Evolutionary conservation across 768 basidiomycete species (phyloP).

Genomic region (Cyclocybe aegerita): DNA sequence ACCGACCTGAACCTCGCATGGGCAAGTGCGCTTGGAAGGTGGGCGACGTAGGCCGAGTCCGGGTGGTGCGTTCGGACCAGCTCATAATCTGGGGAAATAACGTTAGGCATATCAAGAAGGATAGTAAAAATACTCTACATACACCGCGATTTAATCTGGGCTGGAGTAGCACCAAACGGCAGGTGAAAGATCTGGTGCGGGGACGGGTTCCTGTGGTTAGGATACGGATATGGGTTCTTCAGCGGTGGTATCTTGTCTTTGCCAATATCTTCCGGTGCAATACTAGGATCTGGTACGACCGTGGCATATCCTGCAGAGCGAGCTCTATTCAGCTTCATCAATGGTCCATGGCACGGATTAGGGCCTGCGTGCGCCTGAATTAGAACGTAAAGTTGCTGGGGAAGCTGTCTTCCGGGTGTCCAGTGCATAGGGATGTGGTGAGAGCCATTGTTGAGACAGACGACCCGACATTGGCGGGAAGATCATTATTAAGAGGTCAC

Average conservation of each 20-base stretch:
- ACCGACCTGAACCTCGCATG: conserved; percentile 67
- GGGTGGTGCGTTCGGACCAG: conserved; percentile 74
- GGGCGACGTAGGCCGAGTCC: conserved; percentile 49
- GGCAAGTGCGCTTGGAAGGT: conserved; percentile 41
- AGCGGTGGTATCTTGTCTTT: neutral
- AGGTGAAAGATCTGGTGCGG: conserved; percentile 78
- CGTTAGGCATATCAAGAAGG: neutral
- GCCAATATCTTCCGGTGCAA: neutral
- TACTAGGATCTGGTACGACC: neutral
- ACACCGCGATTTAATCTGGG: conserved; percentile 71
- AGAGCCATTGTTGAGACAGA: no score
- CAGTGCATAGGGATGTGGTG: no score
- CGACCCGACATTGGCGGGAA: no score
- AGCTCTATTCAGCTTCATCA: neutral
- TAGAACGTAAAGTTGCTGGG: neutral
- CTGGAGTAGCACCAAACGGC: conserved; percentile 48
- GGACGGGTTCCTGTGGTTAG: conserved; percentile 50
- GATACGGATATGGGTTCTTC: conserved; percentile 43
- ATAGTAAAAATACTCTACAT: conserved; percentile 21
- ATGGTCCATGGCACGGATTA: neutral
- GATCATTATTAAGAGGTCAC: no score
- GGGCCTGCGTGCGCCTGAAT: neutral
- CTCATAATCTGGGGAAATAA: conserved; percentile 58
- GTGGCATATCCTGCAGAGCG: conserved; percentile 1
- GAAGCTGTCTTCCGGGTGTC: conserved; percentile 1